These are phyloP conservation scores for Eragrostis tef DNA, from an alignment of 202 grass and related monocot genomes.

Conservation along the genomic window DNA sequence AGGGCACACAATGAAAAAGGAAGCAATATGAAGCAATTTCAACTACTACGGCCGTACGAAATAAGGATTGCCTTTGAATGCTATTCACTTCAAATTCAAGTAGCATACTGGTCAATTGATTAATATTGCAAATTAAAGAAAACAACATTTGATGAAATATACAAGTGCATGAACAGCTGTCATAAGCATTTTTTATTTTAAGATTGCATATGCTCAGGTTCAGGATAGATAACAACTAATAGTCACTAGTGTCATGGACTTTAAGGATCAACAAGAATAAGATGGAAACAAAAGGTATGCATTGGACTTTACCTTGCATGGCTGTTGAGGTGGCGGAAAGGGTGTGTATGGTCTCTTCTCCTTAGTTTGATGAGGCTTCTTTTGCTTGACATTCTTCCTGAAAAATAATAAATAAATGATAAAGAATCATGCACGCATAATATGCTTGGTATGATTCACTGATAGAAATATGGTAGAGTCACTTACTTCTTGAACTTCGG, in stretches of 20 bases:
- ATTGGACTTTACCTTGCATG: constrained; percentile 73
- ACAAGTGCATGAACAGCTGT: not conserved
- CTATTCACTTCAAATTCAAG: not conserved
- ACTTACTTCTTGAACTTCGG: constrained; percentile 95
- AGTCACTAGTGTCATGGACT: not conserved
- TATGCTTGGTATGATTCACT: constrained; percentile 1
- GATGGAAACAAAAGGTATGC: not conserved
- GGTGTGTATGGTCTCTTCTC: constrained; percentile 99
- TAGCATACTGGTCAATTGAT: constrained; percentile 2
- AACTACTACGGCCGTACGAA: not conserved
- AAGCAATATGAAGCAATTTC: not conserved
- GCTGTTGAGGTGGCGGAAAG: constrained; percentile 89
- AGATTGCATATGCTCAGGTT: not conserved
- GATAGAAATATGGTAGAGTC: constrained; percentile 38
- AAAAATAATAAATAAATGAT: constrained; percentile 34
- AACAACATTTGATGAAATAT: not conserved
- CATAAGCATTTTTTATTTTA: not conserved
- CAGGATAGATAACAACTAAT: constrained; percentile 1
- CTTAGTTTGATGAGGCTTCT: constrained; percentile 83
- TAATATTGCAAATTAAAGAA: constrained; percentile 1
- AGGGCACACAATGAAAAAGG: constrained; percentile 25
- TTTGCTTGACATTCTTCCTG: constrained; percentile 98
- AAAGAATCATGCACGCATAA: not conserved
- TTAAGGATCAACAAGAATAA: not conserved
- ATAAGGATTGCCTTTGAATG: not conserved